Conservation (phyloP, 1,284 basidiomycete species). For the Ceratobasidium sp. region DNA sequence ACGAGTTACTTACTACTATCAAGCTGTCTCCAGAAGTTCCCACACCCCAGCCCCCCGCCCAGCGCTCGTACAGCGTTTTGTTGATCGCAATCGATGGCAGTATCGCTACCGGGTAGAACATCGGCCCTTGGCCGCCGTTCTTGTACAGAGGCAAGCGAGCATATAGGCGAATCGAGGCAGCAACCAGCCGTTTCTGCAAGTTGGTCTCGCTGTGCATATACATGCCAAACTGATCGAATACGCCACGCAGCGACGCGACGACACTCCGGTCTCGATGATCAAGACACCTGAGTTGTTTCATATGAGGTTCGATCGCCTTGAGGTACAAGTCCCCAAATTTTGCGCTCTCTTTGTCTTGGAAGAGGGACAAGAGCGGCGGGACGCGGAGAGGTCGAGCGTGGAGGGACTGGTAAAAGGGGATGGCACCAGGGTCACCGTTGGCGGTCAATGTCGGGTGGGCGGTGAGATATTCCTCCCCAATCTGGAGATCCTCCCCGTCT, state of each 20-base stretch:
- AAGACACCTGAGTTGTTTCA: not conserved
- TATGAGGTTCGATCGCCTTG: not conserved
- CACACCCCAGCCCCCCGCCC: no score
- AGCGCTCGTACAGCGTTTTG: no score
- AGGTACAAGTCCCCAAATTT: not conserved
- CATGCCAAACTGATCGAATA: constrained; percentile 12
- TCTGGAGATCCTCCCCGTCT: no score
- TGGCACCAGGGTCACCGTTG: not conserved
- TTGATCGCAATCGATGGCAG: not conserved
- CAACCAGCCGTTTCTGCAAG: not conserved
- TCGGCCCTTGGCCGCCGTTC: no score
- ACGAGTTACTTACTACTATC: no score
- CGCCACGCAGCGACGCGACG: not conserved
- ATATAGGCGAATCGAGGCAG: not conserved
- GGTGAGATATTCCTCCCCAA: no score
- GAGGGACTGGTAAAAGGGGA: not conserved
- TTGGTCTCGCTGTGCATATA: not conserved
- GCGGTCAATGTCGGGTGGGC: not conserved
- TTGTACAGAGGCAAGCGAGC: not conserved
- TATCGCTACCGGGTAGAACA: not conserved
- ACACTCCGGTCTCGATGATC: not conserved
- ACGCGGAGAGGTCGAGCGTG: not conserved
- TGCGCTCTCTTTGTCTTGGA: not conserved
- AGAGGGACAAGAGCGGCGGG: not conserved
- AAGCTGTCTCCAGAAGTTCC: no score